Conservation (phyloP, 2,329 filamentous ascomycete genomes). For the Graphilbum sp. region DNA sequence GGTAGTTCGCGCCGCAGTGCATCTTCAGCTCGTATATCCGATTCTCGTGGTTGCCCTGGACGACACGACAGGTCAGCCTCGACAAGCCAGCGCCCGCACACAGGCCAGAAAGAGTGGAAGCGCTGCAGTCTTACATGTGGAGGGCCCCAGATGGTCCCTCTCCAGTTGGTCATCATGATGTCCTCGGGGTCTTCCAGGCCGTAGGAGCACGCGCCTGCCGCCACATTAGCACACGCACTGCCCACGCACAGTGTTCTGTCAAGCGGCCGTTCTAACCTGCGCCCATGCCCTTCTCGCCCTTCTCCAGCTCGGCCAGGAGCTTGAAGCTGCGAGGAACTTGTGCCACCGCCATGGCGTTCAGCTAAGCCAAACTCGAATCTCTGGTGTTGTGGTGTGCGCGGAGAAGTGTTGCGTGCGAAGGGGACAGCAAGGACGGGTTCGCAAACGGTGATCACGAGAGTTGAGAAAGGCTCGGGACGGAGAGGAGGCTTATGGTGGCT, state of each 20-base stretch:
- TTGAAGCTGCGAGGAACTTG: slow-evolving; percentile 90
- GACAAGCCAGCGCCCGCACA: not conserved
- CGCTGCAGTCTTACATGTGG: slow-evolving; percentile 55
- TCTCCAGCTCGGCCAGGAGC: slow-evolving; percentile 92
- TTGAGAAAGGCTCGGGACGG: too few relatives aligned
- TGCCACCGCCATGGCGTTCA: slow-evolving; percentile 17
- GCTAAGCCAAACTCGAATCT: not conserved
- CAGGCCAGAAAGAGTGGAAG: slow-evolving; percentile 1
- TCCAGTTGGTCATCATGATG: slow-evolving; percentile 96
- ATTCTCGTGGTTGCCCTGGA: slow-evolving; percentile 81
- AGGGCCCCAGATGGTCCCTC: slow-evolving; percentile 90
- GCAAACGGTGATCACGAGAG: too few relatives aligned
- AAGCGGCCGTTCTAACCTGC: slow-evolving; percentile 42
- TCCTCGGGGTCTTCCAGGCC: slow-evolving; percentile 89
- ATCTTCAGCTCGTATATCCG: slow-evolving; percentile 98
- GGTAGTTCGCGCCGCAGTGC: slow-evolving; percentile 81
- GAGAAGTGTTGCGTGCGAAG: too few relatives aligned
- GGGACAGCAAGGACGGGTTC: too few relatives aligned
- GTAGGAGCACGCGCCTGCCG: slow-evolving; percentile 83
- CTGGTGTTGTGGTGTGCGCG: too few relatives aligned
- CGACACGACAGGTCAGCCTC: too few relatives aligned
- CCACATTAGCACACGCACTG: not conserved
- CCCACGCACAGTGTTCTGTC: too few relatives aligned
- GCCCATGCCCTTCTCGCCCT: slow-evolving; percentile 93
- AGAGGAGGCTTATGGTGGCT: not conserved